Percentiles rank a stretch among this genome's conserved stretches.
These are phyloP conservation scores for Amanita rubescens DNA, from an alignment of 768 basidiomycete genomes.

Conservation along the genomic window DNA sequence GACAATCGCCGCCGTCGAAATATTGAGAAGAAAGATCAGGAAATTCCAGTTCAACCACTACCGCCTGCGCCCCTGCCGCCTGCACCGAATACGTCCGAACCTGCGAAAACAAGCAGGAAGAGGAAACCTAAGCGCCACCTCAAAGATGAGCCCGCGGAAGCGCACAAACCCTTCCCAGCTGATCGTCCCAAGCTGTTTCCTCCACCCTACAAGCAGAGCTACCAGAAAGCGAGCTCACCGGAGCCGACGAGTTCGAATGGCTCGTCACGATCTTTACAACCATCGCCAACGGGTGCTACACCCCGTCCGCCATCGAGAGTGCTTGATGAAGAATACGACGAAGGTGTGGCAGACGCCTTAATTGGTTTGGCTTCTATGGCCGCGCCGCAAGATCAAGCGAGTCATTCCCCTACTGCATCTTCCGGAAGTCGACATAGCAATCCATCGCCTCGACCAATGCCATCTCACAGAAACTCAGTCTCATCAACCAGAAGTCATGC, in stretches of 20 bases:
- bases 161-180: conserved; percentile 32
- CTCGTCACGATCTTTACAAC: conserved; percentile 61
- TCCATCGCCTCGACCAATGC: conserved; percentile 39
- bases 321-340: conserved; percentile 93
- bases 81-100: conserved; percentile 4
- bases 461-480: conserved; percentile 57
- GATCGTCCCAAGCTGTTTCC: conserved; percentile 23
- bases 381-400: conserved; percentile 15
- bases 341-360: conserved; percentile 74
- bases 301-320: conserved; percentile 56
- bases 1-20: conserved; percentile 33
- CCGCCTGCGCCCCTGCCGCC: conserved; percentile 17
- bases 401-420: conserved; percentile 54
- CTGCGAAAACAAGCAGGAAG: conserved; percentile 10
- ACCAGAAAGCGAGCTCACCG: conserved; percentile 42
- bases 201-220: conserved; percentile 23
- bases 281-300: conserved; percentile 59
- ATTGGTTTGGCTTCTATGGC: conserved; percentile 55
- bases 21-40: conserved; percentile 42
- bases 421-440: conserved; percentile 47
- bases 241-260: conserved; percentile 62
- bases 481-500: conserved; percentile 59
- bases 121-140: conserved; percentile 12
- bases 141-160: conserved; percentile 40
- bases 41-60: conserved; percentile 21